Evolutionary conservation across 148 eudicot genomes (phyloP).

Genomic region (Rhododendron mucronatum): DNA sequence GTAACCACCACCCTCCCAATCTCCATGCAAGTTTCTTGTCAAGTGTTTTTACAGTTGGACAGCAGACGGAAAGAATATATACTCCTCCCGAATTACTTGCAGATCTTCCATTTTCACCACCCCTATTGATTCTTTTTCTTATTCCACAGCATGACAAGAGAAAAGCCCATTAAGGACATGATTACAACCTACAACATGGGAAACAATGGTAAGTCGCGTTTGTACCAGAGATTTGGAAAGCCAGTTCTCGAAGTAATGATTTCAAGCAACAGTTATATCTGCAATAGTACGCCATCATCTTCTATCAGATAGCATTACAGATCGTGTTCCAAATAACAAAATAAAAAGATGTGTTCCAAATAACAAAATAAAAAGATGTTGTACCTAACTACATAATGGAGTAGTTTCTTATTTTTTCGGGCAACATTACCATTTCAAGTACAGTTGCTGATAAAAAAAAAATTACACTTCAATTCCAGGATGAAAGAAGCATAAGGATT

Average conservation of each 20-base stretch:
- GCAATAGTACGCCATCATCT: background rate
- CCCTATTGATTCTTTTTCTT: slow-evolving; percentile 34
- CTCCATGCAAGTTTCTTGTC: background rate
- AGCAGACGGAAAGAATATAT: background rate
- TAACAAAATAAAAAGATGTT: background rate
- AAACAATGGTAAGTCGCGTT: too few species aligned
- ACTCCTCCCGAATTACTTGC: background rate
- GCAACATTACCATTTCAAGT: background rate
- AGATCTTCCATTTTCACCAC: background rate
- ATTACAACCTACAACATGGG: slow-evolving; percentile 60
- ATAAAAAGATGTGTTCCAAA: background rate
- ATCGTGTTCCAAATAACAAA: background rate
- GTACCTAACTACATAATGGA: background rate
- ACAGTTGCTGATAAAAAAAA: background rate
- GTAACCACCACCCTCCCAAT: background rate
- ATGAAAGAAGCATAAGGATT: background rate
- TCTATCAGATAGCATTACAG: background rate
- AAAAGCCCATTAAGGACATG: slow-evolving; percentile 91
- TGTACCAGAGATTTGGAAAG: background rate
- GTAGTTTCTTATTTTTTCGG: background rate
- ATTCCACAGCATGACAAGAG: slow-evolving; percentile 82
- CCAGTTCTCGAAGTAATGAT: background rate
- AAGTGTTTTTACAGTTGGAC: background rate
- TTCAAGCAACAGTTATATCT: background rate
- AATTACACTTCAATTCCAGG: background rate